Evolutionary conservation across 352 stramenopile genomes (phyloP), one percentile per base, ranked within the genome.

Genomic region (Phytophthora kernoviae): DNA sequence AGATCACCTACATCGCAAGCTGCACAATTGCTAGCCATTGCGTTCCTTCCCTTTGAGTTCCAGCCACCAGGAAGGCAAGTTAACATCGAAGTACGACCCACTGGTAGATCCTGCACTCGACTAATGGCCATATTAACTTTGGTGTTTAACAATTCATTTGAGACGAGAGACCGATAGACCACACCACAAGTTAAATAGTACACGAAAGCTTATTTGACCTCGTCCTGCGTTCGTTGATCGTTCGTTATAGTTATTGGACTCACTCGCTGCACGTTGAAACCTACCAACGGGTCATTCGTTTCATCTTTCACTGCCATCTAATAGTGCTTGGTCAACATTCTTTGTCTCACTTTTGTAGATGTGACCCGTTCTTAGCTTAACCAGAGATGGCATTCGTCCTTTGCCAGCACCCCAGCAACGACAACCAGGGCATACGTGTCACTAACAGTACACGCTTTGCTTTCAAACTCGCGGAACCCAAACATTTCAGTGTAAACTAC

Each of bases 271-370:
- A 39, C 14, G 26, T 24, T 32, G 46, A 71, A 65, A 59, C 62
- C 54, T 62, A 62, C 50, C 51, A 67, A 71, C 52, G 56, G 45
- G 51, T 33, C 42, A 22, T 50, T 66, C 62, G 62, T 71, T 71
- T 71, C 62, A 59, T 14, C 26, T 58, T 58, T 51, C 55, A 36
- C 49, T 43, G 42, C 37, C 46, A 59, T 30, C 37, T 21, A 15
- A 21, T 8, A 8, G 21, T 17, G 24, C 26, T 36, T 20, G 44
- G 6, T 18, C 22, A 36, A 47, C 61, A n/a, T 20, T 26, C 60
- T 43, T 53, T 22, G 21, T 44, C 46, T 49, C 36, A 62, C 44
- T 51, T 49, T 53, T 46, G 58, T 67, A 57, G 50, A 71, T 20
- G n/a, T 41, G 26, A 9, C 6, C 5, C 24, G n/a, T 36, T 36